Base-by-base conservation (phyloP, 2,329 filamentous ascomycete species). In the Apiospora pterosperma region DNA sequence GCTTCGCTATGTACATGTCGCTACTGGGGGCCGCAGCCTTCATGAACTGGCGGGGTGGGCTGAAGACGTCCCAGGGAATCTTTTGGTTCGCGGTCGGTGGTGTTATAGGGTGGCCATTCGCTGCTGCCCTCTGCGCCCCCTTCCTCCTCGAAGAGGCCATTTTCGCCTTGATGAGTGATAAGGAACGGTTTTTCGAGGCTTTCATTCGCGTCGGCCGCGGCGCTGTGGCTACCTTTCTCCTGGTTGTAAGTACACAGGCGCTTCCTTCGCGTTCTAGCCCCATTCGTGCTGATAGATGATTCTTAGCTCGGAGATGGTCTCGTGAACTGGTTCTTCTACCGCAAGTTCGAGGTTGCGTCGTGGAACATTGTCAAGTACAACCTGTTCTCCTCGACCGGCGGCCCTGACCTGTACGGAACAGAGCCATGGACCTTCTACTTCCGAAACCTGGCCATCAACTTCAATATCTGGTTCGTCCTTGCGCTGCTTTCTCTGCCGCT, bases 381-480 rank as follows among this genome's bases (percentile, higher is more conserved):
- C 75, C 88, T 99, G 52, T 95, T 99, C 75, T 91, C 92, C 8
- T 88, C 88, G 7, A 85, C 87, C 0, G 92, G 89, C 36, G 96
- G 95, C 0, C 96, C 96, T 0, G 87, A 97, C 63, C 91, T 99
- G 39, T 99, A 97, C 73, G 96, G 96, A 55, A 96, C 92, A 0
- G 96, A 99, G 78, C 92, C 95, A 1, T 98, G 95, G 96, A 90
- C 94, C 62, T 99, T 97, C 76, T 99, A 99, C 78, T 84, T 97
- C 71, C 91, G 92, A 71, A 99, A 99, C 72, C 81, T 99, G 52
- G 80, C 90, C 19, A 84, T 99, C 65, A 99, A 99, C 80, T 99
- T 98, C 83, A 97, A 98, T 75, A 78, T 97, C 59, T 98, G 94
- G 93, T 94, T 97, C 71, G 74, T 93, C 12, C 83, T 98, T 14